Conservation (phyloP, 2,329 filamentous ascomycete genomes). For the Ceratocystis smalleyi region DNA sequence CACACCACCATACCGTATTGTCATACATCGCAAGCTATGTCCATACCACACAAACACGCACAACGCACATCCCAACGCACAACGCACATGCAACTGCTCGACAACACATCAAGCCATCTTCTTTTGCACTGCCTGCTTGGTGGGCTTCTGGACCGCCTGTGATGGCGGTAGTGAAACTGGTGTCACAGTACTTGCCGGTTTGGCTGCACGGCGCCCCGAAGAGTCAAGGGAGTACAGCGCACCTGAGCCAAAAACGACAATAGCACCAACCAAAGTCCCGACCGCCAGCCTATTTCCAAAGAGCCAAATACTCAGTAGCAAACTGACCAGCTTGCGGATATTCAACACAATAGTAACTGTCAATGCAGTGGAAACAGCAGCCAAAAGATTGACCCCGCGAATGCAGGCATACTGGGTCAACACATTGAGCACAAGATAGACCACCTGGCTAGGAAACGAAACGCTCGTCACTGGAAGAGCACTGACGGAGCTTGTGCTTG, state of each 20-base stretch:
- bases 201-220: constrained; percentile 8
- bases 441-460: constrained; percentile 52
- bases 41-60: neutral
- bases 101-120: constrained; percentile 2
- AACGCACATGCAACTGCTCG: neutral
- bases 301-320: constrained; percentile 80
- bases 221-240: constrained; percentile 74
- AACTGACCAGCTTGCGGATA: constrained; percentile 80
- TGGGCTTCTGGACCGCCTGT: neutral
- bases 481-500: neutral
- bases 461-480: neutral
- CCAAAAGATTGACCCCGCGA: constrained; percentile 85
- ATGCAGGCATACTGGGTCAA: constrained; percentile 91
- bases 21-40: neutral
- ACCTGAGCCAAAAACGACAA: constrained; percentile 80
- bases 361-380: constrained; percentile 72
- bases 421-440: constrained; percentile 60
- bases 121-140: constrained; percentile 13
- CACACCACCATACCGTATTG: neutral
- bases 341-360: constrained; percentile 96
- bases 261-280: constrained; percentile 66
- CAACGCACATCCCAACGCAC: too few species aligned
- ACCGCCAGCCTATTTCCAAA: constrained; percentile 72
- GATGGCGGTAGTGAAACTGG: neutral
- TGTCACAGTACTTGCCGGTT: neutral